These are phyloP conservation scores for Plasmodium gonderi DNA, from an alignment of 169 alveolate genomes.

Conservation along the genomic window DNA sequence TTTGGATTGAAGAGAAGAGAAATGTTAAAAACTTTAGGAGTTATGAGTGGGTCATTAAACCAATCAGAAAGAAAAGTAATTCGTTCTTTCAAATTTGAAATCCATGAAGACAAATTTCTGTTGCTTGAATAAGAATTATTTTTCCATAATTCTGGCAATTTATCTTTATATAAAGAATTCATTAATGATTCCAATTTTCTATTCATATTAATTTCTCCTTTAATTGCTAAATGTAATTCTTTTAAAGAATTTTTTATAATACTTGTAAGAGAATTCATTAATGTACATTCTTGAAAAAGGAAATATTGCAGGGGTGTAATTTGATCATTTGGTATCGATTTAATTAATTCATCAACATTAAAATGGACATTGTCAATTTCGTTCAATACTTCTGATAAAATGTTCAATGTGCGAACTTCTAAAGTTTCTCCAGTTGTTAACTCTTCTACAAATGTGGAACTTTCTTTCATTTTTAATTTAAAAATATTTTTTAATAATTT, in stretches of 20 bases:
- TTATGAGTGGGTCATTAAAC: constrained; percentile 92
- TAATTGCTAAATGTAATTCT: constrained; percentile 94
- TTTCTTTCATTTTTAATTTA: constrained; percentile 57
- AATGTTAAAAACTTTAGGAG: constrained; percentile 93
- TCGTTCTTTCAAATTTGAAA: constrained; percentile 91
- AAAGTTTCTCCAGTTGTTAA: constrained; percentile 62
- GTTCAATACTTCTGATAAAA: constrained; percentile 32
- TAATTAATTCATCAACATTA: constrained; percentile 54
- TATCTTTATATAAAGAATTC: constrained; percentile 88
- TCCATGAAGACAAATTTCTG: constrained; percentile 95
- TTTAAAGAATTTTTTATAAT: constrained; percentile 81
- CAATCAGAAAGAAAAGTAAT: constrained; percentile 92
- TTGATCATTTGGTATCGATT: constrained; percentile 91
- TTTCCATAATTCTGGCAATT: constrained; percentile 93
- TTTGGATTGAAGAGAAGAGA: constrained; percentile 95
- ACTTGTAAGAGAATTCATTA: constrained; percentile 35
- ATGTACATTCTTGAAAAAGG: constrained; percentile 71
- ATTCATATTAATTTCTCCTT: constrained; percentile 95
- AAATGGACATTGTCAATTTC: constrained; percentile 64
- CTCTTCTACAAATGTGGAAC: constrained; percentile 65
- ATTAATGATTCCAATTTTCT: constrained; percentile 92
- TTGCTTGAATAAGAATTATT: constrained; percentile 93
- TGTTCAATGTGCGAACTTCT: constrained; percentile 39
- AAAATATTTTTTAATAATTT: constrained; percentile 60
- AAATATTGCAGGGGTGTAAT: constrained; percentile 86